Base-by-base conservation (phyloP, 495 filamentous ascomycete species). In the Pyrenopolyporus hunteri region DNA sequence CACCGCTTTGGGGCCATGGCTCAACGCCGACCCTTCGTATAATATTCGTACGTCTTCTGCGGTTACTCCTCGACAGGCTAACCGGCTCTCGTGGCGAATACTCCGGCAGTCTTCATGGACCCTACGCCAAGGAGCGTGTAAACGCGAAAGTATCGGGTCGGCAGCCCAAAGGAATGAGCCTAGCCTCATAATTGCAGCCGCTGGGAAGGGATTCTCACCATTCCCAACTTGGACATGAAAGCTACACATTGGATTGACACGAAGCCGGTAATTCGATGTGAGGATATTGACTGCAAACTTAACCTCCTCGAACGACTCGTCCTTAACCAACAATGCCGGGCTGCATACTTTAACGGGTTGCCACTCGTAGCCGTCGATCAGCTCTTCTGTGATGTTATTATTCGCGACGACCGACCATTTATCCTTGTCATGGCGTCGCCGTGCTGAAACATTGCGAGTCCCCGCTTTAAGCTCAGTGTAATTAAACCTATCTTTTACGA, bases 151-250 rank as follows among this genome's bases (percentile, higher is more conserved):
- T 33, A 70, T 66, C 0, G 69, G 72, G 36, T 77, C 74, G 23
- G 74, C 74, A 9, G 73, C 71, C 54, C 70, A 78, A 2, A 73
- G 51, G 11, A 79, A 70, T 5, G 63, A 54, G 4, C 70, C 53
- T 1, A 78, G 37, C n/a, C 73, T 75, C 31, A 70, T 72, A 1
- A 75, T 28, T 0, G 62, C 65, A 1, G 51, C 40, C 2, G 70
- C 35, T 3, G 62, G 35, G 37, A 76, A 74, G n/a, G 44, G 50
- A 1, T 59, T 42, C 9, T 2, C 29, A 11, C 68, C 70, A 39
- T 74, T 69, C 2, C 71, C 76, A 3, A 80, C 59, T 44, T 77
- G 73, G 23, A 78, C 74, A 25, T 76, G 73, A 3, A 79, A 57
- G 14, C 74, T 73, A 26, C 66, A 71, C 2, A 51, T 59, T 0